These are phyloP conservation scores for Xylaria sp. DNA, from an alignment of 2,329 filamentous ascomycete genomes.

Conservation along the genomic window DNA sequence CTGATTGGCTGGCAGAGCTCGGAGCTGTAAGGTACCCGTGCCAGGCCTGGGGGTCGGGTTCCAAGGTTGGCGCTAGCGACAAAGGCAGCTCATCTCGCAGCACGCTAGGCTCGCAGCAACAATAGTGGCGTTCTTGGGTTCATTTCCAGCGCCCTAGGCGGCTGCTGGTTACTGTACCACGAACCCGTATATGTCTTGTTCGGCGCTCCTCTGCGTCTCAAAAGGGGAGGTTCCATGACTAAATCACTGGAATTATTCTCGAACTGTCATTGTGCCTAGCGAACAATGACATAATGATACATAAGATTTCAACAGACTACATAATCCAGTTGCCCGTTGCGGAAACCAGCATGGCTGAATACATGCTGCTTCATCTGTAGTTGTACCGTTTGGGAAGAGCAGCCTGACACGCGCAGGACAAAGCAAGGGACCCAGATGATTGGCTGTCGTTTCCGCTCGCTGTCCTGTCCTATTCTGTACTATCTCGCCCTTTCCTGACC, in stretches of 20 bases:
- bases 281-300: slow-evolving; percentile 10
- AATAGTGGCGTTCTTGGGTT: slow-evolving; percentile 37
- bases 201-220: slow-evolving; percentile 28
- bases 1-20: slow-evolving; percentile 28
- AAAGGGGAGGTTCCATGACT: slow-evolving; percentile 25
- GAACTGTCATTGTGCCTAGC: slow-evolving; percentile 27
- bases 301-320: too few relatives aligned
- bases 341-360: slow-evolving; percentile 19
- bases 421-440: slow-evolving; percentile 32
- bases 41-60: slow-evolving; percentile 37
- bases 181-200: slow-evolving; percentile 12
- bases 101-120: slow-evolving; percentile 28
- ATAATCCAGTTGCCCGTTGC: slow-evolving; percentile 29
- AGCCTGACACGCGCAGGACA: slow-evolving; percentile 20
- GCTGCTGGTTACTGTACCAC: slow-evolving; percentile 37
- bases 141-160: slow-evolving; percentile 35
- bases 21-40: slow-evolving; percentile 47
- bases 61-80: slow-evolving; percentile 34
- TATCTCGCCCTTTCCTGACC: background rate
- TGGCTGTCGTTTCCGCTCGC: slow-evolving; percentile 24
- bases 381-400: slow-evolving; percentile 5
- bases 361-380: slow-evolving; percentile 12
- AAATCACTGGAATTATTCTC: slow-evolving; percentile 30
- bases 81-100: slow-evolving; percentile 35
- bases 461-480: background rate